Conservation (phyloP, 257 asterid species). For the Jasminum sambac region DNA sequence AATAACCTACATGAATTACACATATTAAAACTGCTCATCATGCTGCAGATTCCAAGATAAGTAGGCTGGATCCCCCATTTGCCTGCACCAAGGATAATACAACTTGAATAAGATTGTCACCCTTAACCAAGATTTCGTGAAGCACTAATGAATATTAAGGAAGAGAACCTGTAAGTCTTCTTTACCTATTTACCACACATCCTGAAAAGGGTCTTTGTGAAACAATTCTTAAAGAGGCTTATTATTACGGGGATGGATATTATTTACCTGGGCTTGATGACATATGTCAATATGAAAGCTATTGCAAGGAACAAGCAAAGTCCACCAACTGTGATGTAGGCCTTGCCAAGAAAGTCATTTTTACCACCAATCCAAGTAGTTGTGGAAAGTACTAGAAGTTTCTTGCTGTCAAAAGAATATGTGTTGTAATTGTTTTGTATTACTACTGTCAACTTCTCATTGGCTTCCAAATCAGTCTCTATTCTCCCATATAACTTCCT, state of each 20-base stretch:
- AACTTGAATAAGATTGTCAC: background rate
- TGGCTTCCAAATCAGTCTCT: conserved; percentile 72
- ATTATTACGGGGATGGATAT: background rate
- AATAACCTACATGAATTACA: background rate
- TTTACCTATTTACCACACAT: no score
- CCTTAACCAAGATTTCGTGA: background rate
- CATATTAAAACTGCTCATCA: background rate
- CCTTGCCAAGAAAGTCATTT: conserved; percentile 70
- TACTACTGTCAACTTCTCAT: conserved; percentile 57
- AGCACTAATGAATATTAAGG: background rate
- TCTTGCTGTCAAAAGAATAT: conserved; percentile 67
- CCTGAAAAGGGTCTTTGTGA: no score
- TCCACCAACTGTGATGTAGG: conserved; percentile 67
- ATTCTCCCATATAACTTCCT: conserved; percentile 81
- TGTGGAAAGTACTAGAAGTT: conserved; percentile 78
- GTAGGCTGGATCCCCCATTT: conserved; percentile 73
- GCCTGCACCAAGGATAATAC: conserved; percentile 45
- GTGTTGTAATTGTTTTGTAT: conserved; percentile 86
- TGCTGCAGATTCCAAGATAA: conserved; percentile 65
- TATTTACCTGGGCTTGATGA: conserved; percentile 74
- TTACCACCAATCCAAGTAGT: conserved; percentile 96
- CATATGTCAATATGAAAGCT: conserved; percentile 58
- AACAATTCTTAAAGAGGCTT: background rate
- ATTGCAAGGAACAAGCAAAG: conserved; percentile 58
- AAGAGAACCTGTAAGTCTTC: no score